phyloP scores from a whole-genome alignment of 345 rosid genomes.

The Arabidopsis thaliana region DNA sequence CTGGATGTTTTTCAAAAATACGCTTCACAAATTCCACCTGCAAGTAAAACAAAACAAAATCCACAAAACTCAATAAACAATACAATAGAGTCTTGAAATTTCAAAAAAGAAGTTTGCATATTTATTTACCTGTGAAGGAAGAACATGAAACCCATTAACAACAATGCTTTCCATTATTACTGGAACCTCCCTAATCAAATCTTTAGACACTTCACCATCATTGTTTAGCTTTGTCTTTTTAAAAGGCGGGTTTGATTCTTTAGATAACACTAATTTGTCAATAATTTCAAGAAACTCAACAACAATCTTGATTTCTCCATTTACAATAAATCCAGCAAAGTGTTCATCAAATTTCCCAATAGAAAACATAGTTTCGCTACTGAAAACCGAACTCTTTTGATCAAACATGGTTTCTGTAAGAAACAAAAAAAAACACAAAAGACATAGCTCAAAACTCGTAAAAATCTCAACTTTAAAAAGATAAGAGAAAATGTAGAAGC shows the following conservation, averaged over 20 bases:
- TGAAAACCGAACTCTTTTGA: background rate
- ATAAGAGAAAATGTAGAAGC: background rate
- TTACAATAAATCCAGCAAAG: background rate
- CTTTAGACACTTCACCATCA: background rate
- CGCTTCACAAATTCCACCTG: slow-evolving; percentile 2
- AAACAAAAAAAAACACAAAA: too few species aligned
- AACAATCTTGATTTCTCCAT: background rate
- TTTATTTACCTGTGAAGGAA: background rate
- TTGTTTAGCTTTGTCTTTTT: background rate
- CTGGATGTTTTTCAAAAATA: slow-evolving; percentile 2
- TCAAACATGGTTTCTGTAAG: background rate
- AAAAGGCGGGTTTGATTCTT: background rate
- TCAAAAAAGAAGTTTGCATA: background rate
- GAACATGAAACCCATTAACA: background rate
- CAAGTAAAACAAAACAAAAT: background rate
- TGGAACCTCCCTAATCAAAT: background rate
- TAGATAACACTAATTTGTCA: background rate
- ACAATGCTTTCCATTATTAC: background rate
- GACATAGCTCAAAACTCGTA: background rate
- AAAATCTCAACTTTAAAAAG: too few species aligned
- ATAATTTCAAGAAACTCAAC: background rate
- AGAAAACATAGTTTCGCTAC: background rate
- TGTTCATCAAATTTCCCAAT: background rate
- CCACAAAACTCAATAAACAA: too few species aligned
- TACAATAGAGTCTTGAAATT: too few species aligned